These are phyloP conservation scores for Mucor saturninus DNA, from an alignment of 371 early-diverging fungal genomes.

Conservation along the genomic window DNA sequence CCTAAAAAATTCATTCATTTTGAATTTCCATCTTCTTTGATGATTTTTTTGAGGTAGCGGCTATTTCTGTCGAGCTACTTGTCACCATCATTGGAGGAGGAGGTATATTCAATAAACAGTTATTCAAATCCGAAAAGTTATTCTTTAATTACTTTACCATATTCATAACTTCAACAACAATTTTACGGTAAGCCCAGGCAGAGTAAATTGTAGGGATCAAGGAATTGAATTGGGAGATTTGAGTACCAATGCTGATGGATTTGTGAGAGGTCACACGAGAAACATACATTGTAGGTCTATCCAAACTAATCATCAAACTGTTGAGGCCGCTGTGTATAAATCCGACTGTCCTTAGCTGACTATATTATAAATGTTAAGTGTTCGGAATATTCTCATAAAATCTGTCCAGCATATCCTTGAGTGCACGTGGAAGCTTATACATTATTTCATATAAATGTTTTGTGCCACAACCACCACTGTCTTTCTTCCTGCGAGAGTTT, in stretches of 20 bases:
- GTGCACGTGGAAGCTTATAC: slow-evolving; percentile 4
- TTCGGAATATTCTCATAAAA: slow-evolving; percentile 3
- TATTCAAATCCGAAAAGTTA: slow-evolving; percentile 13
- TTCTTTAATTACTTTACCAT: slow-evolving; percentile 10
- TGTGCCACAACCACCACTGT: slow-evolving; percentile 2
- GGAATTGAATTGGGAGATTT: slow-evolving; percentile 16
- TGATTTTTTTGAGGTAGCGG: slow-evolving; percentile 16
- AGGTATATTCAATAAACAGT: slow-evolving; percentile 17
- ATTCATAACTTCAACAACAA: slow-evolving; percentile 14
- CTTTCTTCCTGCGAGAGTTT: background rate
- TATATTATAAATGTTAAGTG: slow-evolving; percentile 1
- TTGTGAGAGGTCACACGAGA: slow-evolving; percentile 18
- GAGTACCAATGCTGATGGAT: slow-evolving; percentile 17
- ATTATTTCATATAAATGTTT: slow-evolving; percentile 4
- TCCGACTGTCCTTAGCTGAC: slow-evolving; percentile 6
- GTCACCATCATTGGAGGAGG: slow-evolving; percentile 15
- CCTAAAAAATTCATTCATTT: slow-evolving; percentile 2
- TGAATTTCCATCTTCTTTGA: slow-evolving; percentile 19
- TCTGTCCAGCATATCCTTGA: slow-evolving; percentile 7
- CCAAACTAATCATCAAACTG: slow-evolving; percentile 9
- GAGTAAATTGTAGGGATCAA: slow-evolving; percentile 11
- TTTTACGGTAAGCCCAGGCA: slow-evolving; percentile 6
- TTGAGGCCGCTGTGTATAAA: slow-evolving; percentile 12
- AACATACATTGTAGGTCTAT: slow-evolving; percentile 16
- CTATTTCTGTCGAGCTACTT: slow-evolving; percentile 16